A percentile compares a stretch with the other conserved stretches of the same genome.
Evolutionary conservation across 352 stramenopile genomes (phyloP).

Genomic region (Phytophthora boehmeriae): DNA sequence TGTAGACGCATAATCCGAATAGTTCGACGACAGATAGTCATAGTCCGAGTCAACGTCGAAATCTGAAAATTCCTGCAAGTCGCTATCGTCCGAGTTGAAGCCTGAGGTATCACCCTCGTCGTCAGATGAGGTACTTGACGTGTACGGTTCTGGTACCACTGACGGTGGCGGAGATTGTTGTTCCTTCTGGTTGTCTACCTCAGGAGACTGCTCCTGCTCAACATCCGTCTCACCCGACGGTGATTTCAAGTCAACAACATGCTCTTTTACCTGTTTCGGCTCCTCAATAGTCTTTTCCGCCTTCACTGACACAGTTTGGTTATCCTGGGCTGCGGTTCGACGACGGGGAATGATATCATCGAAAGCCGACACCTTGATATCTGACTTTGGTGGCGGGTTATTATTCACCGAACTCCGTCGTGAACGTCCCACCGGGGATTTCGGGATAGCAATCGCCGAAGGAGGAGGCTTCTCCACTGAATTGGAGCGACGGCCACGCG

Average conservation of each 20-base stretch:
- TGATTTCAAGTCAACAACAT: not conserved
- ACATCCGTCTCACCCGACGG: slow-evolving; percentile 5
- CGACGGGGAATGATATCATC: slow-evolving; percentile 36
- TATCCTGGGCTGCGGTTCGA: slow-evolving; percentile 23
- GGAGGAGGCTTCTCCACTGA: not conserved
- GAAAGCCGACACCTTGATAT: slow-evolving; percentile 55
- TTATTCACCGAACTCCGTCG: slow-evolving; percentile 34
- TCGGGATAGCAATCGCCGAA: slow-evolving; percentile 1
- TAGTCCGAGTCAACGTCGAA: slow-evolving; percentile 44
- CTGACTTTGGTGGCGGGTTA: slow-evolving; percentile 48
- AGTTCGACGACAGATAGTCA: slow-evolving; percentile 17
- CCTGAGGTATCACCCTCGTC: slow-evolving; percentile 28
- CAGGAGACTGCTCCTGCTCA: slow-evolving; percentile 7
- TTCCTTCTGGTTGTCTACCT: slow-evolving; percentile 16
- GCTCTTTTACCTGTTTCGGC: not conserved
- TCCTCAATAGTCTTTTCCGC: slow-evolving; percentile 6
- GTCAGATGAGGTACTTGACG: slow-evolving; percentile 10
- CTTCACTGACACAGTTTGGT: slow-evolving; percentile 3
- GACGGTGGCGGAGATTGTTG: slow-evolving; percentile 12
- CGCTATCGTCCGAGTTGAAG: slow-evolving; percentile 38
- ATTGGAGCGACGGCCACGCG: not conserved
- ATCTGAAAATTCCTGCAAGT: slow-evolving; percentile 32
- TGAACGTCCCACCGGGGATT: slow-evolving; percentile 47
- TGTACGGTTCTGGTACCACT: slow-evolving; percentile 16
- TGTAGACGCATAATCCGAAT: slow-evolving; percentile 17